These are phyloP conservation scores for Penicillium samsonianum DNA, from an alignment of 495 filamentous ascomycete genomes.

Conservation along the genomic window DNA sequence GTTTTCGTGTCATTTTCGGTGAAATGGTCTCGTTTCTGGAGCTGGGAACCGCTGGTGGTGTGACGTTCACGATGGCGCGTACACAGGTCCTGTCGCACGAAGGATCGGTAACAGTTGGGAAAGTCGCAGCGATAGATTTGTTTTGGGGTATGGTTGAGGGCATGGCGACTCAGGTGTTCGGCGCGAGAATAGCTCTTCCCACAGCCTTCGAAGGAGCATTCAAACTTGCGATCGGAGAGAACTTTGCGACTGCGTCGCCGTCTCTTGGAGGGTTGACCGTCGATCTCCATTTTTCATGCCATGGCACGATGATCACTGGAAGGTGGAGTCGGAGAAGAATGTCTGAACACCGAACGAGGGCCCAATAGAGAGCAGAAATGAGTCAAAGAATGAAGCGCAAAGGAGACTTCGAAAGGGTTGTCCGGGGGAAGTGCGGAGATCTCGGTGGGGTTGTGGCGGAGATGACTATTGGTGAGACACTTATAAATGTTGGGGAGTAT, in stretches of 20 bases:
- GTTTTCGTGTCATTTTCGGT: constrained; percentile 26
- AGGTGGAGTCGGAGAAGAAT: not conserved
- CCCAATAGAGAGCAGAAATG: not conserved
- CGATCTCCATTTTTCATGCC: constrained; percentile 31
- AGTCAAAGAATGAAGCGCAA: constrained; percentile 3
- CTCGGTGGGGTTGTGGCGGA: constrained; percentile 12
- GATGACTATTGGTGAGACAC: constrained; percentile 4
- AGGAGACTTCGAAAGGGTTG: constrained; percentile 4
- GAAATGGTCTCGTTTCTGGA: constrained; percentile 80
- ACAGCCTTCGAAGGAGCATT: constrained; percentile 85
- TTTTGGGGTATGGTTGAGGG: constrained; percentile 90
- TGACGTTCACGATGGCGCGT: constrained; percentile 92
- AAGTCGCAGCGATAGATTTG: constrained; percentile 96
- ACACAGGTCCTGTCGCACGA: constrained; percentile 93
- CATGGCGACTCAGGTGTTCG: constrained; percentile 95
- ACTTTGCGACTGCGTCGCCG: constrained; percentile 63
- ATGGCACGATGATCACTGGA: constrained; percentile 13
- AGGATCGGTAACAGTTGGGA: constrained; percentile 84
- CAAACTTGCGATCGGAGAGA: constrained; percentile 85
- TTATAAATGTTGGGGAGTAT: not conserved
- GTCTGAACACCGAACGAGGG: constrained; percentile 13
- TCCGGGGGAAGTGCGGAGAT: constrained; percentile 22
- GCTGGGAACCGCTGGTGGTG: constrained; percentile 90
- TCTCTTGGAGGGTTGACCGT: constrained; percentile 33
- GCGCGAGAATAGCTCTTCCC: constrained; percentile 96